These are phyloP conservation scores for Camellia granthamiana DNA, from an alignment of 148 eudicot genomes.

Conservation along the genomic window DNA sequence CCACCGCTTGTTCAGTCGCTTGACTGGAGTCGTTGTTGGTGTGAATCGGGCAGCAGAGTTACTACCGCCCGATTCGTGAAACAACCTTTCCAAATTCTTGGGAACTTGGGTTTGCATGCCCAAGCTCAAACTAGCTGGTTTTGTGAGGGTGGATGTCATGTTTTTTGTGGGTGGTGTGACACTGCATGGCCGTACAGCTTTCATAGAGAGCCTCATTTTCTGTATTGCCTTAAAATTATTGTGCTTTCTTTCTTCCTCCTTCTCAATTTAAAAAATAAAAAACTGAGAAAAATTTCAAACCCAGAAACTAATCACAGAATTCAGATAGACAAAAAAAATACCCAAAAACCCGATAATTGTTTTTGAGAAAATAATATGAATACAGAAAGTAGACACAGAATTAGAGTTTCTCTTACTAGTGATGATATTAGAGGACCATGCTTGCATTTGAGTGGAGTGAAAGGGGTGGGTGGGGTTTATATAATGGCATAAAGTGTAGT, in stretches of 20 bases:
- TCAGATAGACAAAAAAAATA: too few relatives aligned
- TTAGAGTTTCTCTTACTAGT: too few relatives aligned
- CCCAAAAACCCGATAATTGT: too few relatives aligned
- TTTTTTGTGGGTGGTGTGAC: background rate
- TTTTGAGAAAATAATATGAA: too few relatives aligned
- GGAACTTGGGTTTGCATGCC: background rate
- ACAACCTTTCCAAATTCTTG: slow-evolving; percentile 6
- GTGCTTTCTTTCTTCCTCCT: too few relatives aligned
- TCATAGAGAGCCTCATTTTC: slow-evolving; percentile 17
- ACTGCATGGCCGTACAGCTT: slow-evolving; percentile 21
- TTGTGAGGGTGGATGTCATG: background rate
- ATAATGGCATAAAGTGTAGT: background rate
- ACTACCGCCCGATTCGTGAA: background rate
- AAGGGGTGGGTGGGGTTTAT: background rate
- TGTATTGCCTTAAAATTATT: too few relatives aligned
- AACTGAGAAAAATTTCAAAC: too few relatives aligned
- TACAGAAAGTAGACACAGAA: too few relatives aligned
- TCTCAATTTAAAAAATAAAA: too few relatives aligned
- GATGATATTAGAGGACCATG: too few relatives aligned
- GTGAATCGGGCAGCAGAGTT: background rate
- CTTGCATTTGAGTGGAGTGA: background rate
- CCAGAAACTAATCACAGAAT: too few relatives aligned
- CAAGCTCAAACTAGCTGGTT: background rate
- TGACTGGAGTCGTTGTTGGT: background rate
- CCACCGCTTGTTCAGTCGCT: slow-evolving; percentile 44